Conservation (phyloP, 2,329 filamentous ascomycete species). For the Rhinocladiella similis region DNA sequence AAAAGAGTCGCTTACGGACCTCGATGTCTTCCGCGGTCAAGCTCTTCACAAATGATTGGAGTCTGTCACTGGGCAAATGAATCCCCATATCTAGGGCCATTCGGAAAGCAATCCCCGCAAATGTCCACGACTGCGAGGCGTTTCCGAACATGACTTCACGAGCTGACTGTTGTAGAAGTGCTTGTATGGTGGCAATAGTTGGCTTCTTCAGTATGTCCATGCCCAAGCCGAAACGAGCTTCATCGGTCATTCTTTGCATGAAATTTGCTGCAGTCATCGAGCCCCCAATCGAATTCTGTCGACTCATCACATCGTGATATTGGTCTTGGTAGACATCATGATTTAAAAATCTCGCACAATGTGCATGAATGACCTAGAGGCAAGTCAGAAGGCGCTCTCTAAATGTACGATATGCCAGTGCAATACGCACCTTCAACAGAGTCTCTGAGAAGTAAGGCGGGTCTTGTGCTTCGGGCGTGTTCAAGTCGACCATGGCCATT, state of each 20-base stretch:
- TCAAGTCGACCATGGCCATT: slow-evolving; percentile 25
- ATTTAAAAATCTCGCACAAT: slow-evolving; percentile 28
- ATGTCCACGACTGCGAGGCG: slow-evolving; percentile 33
- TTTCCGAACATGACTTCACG: slow-evolving; percentile 32
- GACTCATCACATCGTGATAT: slow-evolving; percentile 13
- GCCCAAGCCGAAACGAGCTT: slow-evolving; percentile 31
- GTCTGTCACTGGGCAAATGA: slow-evolving; percentile 30
- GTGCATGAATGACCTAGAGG: slow-evolving; percentile 25
- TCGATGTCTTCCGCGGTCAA: slow-evolving; percentile 34
- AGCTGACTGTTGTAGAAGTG: slow-evolving; percentile 33
- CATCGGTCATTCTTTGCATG: slow-evolving; percentile 25
- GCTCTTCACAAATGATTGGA: slow-evolving; percentile 28
- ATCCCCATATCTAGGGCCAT: slow-evolving; percentile 35
- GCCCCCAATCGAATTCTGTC: slow-evolving; percentile 11
- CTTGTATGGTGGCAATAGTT: slow-evolving; percentile 34
- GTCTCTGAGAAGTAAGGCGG: slow-evolving; percentile 31
- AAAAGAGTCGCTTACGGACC: slow-evolving; percentile 34
- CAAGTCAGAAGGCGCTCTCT: not conserved
- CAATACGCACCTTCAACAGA: slow-evolving; percentile 25
- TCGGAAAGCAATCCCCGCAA: slow-evolving; percentile 34
- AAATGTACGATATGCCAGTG: not conserved
- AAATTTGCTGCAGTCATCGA: slow-evolving; percentile 21
- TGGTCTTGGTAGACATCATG: slow-evolving; percentile 30
- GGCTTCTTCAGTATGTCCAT: slow-evolving; percentile 32
- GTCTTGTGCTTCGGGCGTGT: slow-evolving; percentile 21